phyloP scores from a whole-genome alignment of 495 filamentous ascomycete species.

The Aspergillus asperescens region DNA sequence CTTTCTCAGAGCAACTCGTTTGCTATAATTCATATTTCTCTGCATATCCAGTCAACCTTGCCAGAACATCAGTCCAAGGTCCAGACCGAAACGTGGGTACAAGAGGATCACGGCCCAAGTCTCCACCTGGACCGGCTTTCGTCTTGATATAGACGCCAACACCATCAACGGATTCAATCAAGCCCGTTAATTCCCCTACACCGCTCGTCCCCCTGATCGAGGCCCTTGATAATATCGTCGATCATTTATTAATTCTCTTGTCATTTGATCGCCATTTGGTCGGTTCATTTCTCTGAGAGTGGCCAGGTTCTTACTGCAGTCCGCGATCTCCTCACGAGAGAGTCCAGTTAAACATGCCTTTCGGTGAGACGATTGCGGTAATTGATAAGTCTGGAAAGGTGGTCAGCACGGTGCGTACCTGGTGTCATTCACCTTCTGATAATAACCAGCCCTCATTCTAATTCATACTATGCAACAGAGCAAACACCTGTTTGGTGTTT shows the following conservation, averaged over 20 bases:
- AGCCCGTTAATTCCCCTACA: constrained; percentile 17
- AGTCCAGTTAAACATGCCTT: constrained; percentile 28
- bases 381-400: constrained; percentile 91
- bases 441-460: constrained; percentile 15
- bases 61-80: constrained; percentile 1
- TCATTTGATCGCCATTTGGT: constrained; percentile 14
- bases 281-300: constrained; percentile 8
- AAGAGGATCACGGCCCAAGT: background rate
- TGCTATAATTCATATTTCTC: background rate
- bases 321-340: constrained; percentile 4
- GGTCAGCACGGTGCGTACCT: constrained; percentile 70
- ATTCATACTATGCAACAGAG: constrained; percentile 50
- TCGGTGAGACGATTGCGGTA: constrained; percentile 76
- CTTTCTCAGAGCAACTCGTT: constrained; percentile 1
- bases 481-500: constrained; percentile 79
- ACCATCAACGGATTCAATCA: no score
- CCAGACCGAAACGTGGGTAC: constrained; percentile 16
- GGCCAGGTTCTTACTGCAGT: constrained; percentile 3
- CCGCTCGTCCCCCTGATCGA: constrained; percentile 20
- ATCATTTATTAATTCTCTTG: constrained; percentile 11
- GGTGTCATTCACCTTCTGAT: constrained; percentile 7
- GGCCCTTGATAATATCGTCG: constrained; percentile 1
- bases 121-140: constrained; percentile 17
- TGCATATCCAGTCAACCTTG: background rate
- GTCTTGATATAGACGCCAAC: constrained; percentile 8